phyloP scores from a whole-genome alignment of 345 rosid species.

The Citrus australasica region DNA sequence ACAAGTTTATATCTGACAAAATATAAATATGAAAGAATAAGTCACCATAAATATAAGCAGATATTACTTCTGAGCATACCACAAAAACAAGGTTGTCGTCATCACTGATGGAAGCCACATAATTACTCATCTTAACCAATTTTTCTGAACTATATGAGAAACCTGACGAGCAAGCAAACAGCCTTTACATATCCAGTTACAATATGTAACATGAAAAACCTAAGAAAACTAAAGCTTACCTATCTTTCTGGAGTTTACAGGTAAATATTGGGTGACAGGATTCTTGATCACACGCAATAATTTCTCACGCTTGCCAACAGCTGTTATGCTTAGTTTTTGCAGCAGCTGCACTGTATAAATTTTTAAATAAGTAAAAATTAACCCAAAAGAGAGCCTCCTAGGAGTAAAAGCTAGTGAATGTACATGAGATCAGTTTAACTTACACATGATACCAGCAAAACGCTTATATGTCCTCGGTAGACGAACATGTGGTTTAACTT shows the following conservation, averaged over 20 bases:
- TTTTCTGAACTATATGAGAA: conserved; percentile 80
- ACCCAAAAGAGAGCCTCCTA: background rate
- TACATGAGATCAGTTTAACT: conserved; percentile 18
- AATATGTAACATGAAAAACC: background rate
- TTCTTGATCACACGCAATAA: conserved; percentile 74
- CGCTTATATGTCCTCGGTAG: conserved; percentile 87
- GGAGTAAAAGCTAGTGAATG: background rate
- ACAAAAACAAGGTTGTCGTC: conserved; percentile 77
- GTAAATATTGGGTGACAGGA: conserved; percentile 66
- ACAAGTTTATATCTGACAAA: background rate
- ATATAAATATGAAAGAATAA: background rate
- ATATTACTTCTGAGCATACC: conserved; percentile 42
- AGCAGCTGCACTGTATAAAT: conserved; percentile 74
- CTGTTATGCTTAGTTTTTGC: conserved; percentile 74
- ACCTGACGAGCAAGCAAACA: conserved; percentile 42
- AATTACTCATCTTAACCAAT: conserved; percentile 57
- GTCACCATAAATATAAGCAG: background rate
- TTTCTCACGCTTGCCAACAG: conserved; percentile 75
- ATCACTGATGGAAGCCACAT: conserved; percentile 43
- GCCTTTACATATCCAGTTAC: background rate
- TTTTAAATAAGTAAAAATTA: background rate
- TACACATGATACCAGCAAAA: conserved; percentile 81
- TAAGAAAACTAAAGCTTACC: conserved; percentile 35
- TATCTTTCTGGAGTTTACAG: conserved; percentile 58
- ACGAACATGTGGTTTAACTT: conserved; percentile 84